Percentiles rank a stretch among this genome's conserved stretches.
These are phyloP conservation scores for Boletus rubescentipes DNA, from an alignment of 768 basidiomycete species.

Conservation along the genomic window DNA sequence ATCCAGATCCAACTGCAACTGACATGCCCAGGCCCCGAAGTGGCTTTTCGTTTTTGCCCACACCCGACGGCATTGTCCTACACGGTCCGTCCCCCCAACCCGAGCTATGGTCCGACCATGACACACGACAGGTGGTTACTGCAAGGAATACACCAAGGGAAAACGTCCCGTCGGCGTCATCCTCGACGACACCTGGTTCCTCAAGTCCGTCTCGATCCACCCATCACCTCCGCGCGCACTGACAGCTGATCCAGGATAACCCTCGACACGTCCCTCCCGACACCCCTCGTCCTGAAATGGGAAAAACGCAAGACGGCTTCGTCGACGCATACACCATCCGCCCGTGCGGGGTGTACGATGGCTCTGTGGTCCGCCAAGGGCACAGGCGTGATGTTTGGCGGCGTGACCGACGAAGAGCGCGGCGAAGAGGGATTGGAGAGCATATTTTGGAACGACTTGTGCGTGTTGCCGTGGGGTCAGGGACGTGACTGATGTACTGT, in stretches of 20 bases:
- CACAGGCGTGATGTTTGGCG: constrained; percentile 82
- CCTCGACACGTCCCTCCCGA: constrained; percentile 24
- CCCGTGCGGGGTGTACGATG: constrained; percentile 87
- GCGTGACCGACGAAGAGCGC: constrained; percentile 84
- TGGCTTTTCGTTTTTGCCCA: constrained; percentile 83
- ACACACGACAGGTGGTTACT: constrained; percentile 68
- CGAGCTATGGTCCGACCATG: not conserved
- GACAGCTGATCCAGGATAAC: constrained; percentile 29
- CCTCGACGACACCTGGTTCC: constrained; percentile 88
- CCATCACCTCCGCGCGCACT: not conserved
- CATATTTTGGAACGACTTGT: constrained; percentile 85
- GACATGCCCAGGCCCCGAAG: constrained; percentile 55
- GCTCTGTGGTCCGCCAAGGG: constrained; percentile 66
- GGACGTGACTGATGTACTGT: not conserved
- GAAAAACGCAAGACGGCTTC: constrained; percentile 80
- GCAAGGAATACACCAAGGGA: constrained; percentile 85
- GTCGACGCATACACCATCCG: constrained; percentile 49
- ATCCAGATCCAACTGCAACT: not conserved
- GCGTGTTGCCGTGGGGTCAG: not conserved
- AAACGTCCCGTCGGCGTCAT: constrained; percentile 85
- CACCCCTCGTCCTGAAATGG: constrained; percentile 67
- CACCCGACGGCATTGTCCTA: constrained; percentile 73
- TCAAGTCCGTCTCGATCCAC: constrained; percentile 48
- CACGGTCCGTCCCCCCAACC: constrained; percentile 49
- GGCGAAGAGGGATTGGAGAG: constrained; percentile 83